phyloP scores from a whole-genome alignment of 805 yeast genomes.

The Saccharomycopsis fermentans region DNA sequence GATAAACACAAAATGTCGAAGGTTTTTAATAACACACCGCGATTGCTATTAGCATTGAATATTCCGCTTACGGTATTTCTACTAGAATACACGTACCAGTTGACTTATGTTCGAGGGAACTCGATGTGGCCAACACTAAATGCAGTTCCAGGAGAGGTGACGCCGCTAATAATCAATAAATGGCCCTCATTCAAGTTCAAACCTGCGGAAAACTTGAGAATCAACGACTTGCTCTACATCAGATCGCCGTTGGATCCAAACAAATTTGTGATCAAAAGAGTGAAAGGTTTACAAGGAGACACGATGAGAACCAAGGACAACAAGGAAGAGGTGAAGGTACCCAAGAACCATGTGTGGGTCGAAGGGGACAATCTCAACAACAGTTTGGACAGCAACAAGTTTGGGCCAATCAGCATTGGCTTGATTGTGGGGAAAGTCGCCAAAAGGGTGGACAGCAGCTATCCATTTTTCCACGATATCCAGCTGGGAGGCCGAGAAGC shows the following conservation, averaged over 20 bases:
- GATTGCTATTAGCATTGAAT: not conserved
- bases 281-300: conserved; percentile 71
- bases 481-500: conserved; percentile 4
- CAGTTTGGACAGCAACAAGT: conserved; percentile 75
- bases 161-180: conserved; percentile 58
- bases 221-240: conserved; percentile 68
- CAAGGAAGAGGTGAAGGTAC: conserved; percentile 47
- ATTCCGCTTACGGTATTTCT: conserved; percentile 1
- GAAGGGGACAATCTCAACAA: conserved; percentile 83
- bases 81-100: not conserved
- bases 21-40: not conserved
- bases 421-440: conserved; percentile 63
- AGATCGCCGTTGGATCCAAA: conserved; percentile 77
- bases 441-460: not conserved
- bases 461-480: not conserved
- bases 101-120: conserved; percentile 38
- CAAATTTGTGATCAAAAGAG: conserved; percentile 65
- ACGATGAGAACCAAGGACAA: conserved; percentile 33
- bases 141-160: conserved; percentile 41
- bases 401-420: conserved; percentile 82
- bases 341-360: conserved; percentile 82
- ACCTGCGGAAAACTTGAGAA: conserved; percentile 29
- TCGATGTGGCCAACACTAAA: conserved; percentile 89
- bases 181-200: conserved; percentile 36
- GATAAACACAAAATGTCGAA: too few relatives aligned